phyloP scores from a whole-genome alignment of 2,329 filamentous ascomycete species.

The Penicillium glabrum region DNA sequence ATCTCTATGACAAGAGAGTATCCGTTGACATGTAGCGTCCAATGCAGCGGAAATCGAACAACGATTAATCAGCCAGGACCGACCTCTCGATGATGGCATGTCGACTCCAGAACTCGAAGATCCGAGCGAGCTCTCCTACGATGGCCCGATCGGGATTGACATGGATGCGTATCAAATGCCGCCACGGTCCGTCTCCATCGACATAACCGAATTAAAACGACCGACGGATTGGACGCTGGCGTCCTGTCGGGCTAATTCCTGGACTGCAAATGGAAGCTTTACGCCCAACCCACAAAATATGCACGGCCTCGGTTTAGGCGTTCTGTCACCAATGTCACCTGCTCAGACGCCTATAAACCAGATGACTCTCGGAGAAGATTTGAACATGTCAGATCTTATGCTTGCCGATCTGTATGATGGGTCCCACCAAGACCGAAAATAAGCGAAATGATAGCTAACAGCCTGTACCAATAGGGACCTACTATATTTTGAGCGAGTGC shows the following conservation, averaged over 20 bases:
- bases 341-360: background rate
- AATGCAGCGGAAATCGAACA: background rate
- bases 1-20: background rate
- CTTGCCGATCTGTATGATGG: background rate
- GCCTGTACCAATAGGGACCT: background rate
- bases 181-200: background rate
- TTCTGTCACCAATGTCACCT: background rate
- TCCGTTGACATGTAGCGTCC: background rate
- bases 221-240: background rate
- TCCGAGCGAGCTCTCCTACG: background rate
- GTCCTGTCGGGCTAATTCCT: background rate
- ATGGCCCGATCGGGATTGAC: background rate
- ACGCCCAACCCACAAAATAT: background rate
- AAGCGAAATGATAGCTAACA: background rate
- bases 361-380: background rate
- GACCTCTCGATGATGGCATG: background rate
- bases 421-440: background rate
- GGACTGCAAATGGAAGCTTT: background rate
- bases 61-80: background rate
- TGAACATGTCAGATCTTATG: background rate
- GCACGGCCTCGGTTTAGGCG: background rate
- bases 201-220: background rate
- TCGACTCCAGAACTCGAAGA: background rate
- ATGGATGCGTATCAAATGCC: background rate
- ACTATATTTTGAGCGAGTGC: constrained; percentile 6